Evolutionary conservation across 2,329 filamentous ascomycete species (phyloP).

Genomic region (Colletotrichum tabaci): DNA sequence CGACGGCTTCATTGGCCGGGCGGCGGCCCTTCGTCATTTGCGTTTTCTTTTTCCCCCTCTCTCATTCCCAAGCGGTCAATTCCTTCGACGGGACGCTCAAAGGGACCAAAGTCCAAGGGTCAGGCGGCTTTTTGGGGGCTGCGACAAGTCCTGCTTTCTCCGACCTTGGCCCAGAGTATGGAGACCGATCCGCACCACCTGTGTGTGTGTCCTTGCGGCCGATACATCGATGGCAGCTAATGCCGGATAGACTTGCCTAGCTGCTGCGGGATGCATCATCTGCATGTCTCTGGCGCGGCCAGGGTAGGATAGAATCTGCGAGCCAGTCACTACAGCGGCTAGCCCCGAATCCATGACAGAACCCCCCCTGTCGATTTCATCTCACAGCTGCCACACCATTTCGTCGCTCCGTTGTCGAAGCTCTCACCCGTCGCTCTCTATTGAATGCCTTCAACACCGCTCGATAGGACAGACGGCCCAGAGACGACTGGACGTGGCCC

Average conservation of each 20-base stretch:
- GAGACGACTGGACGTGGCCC: background rate
- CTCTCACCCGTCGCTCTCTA: slow-evolving; percentile 13
- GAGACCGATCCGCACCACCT: slow-evolving; percentile 41
- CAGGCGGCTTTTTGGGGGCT: slow-evolving; percentile 21
- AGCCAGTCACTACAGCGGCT: slow-evolving; percentile 41
- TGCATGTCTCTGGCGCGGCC: slow-evolving; percentile 40
- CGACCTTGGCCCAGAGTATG: slow-evolving; percentile 15
- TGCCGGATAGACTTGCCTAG: slow-evolving; percentile 42
- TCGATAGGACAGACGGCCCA: background rate
- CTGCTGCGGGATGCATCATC: slow-evolving; percentile 43
- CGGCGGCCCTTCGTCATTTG: slow-evolving; percentile 38
- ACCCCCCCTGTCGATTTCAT: slow-evolving; percentile 37
- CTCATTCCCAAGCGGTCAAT: slow-evolving; percentile 16
- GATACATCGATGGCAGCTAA: slow-evolving; percentile 42
- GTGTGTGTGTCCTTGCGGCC: slow-evolving; percentile 31
- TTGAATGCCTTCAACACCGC: slow-evolving; percentile 19
- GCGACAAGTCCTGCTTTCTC: slow-evolving; percentile 37
- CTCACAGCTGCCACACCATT: slow-evolving; percentile 42
- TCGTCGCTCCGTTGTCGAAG: slow-evolving; percentile 32
- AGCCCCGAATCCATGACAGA: slow-evolving; percentile 40
- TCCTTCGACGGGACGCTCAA: slow-evolving; percentile 23
- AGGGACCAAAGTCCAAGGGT: background rate
- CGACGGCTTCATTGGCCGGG: slow-evolving; percentile 26
- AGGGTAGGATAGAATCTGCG: slow-evolving; percentile 39
- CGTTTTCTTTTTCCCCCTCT: slow-evolving; percentile 29